phyloP scores from a whole-genome alignment of 202 grass and related monocot genomes.

The Saccharum hybrid region DNA sequence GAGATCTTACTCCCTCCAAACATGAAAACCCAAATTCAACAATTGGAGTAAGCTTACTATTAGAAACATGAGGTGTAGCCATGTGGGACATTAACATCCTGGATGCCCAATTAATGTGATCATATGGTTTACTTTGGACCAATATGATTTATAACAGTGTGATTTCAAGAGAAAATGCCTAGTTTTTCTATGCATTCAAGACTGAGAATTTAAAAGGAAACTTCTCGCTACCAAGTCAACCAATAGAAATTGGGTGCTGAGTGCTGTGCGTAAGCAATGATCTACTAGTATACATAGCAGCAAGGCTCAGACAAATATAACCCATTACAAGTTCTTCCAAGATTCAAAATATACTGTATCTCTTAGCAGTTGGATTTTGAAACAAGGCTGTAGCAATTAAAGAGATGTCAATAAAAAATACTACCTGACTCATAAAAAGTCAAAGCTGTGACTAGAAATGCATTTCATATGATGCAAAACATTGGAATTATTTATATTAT shows the following conservation, averaged over 20 bases:
- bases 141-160: not conserved
- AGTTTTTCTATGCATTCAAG: not conserved
- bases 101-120: not conserved
- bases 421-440: not conserved
- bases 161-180: not conserved
- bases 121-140: not conserved
- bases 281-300: not conserved
- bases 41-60: not conserved
- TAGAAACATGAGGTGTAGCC: not conserved
- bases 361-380: not conserved
- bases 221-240: not conserved
- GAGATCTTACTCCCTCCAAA: conserved; percentile 3
- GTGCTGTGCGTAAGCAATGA: not conserved
- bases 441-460: not conserved
- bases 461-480: conserved; percentile 8
- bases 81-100: not conserved
- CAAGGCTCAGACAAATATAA: conserved; percentile 4
- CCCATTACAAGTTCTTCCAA: not conserved
- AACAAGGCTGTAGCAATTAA: not conserved
- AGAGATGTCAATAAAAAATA: not conserved
- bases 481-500: not conserved
- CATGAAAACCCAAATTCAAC: not conserved
- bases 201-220: not conserved
- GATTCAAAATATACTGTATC: not conserved
- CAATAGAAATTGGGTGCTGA: not conserved